A percentile compares a stretch with the other conserved stretches of the same genome.
phyloP scores from a whole-genome alignment of 306 rosid species.

The Malus sylvestris region DNA sequence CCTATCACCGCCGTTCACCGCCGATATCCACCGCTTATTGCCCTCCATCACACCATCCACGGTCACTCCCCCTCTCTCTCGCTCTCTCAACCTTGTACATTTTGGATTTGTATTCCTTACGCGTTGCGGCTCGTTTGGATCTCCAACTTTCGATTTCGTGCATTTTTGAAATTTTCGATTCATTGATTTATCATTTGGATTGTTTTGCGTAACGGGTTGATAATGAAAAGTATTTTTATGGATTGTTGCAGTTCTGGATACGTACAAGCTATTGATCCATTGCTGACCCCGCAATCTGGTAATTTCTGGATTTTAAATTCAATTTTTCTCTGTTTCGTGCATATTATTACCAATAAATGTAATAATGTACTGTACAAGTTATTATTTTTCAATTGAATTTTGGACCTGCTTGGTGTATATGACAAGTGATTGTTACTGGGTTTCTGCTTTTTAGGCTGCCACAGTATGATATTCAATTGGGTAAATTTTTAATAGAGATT shows the following conservation, averaged over 20 bases:
- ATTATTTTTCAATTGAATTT: neutral
- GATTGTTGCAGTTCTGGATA: conserved; percentile 17
- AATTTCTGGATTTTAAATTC: neutral
- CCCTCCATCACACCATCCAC: conserved; percentile 9
- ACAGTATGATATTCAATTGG: neutral
- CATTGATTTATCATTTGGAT: neutral
- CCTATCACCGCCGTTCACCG: conserved; percentile 14
- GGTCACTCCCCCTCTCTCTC: conserved; percentile 8
- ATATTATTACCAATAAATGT: neutral
- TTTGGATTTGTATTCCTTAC: neutral
- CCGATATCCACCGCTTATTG: conserved; percentile 8
- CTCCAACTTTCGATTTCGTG: neutral
- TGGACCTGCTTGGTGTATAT: neutral
- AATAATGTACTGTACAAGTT: neutral
- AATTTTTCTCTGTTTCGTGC: neutral
- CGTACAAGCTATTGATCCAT: conserved; percentile 13
- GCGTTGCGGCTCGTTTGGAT: neutral
- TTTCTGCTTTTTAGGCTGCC: neutral
- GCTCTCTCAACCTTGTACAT: neutral
- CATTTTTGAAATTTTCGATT: neutral
- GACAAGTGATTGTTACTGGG: neutral
- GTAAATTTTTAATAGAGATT: neutral
- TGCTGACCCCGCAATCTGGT: conserved; percentile 7
- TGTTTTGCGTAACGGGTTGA: neutral
- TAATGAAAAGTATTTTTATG: neutral